Conservation (phyloP, 2,329 filamentous ascomycete species). For the Zasmidium cellare region DNA sequence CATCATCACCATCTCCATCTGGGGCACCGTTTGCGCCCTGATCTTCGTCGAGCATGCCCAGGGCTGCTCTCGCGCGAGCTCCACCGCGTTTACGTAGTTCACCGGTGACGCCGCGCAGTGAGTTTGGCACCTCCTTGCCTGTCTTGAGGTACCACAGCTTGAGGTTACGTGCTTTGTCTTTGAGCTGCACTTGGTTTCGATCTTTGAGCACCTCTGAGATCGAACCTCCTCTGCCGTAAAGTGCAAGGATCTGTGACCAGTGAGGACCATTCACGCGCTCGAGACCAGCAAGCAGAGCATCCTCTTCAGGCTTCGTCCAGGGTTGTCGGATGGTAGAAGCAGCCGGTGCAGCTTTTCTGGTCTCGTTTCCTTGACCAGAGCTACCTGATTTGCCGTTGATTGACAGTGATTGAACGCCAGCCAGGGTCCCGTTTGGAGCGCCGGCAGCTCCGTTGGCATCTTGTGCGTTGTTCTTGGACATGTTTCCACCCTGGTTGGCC, state of each 20-base stretch:
- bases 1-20: constrained; percentile 9
- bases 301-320: constrained; percentile 87
- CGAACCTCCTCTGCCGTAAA: constrained; percentile 78
- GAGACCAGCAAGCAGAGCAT: constrained; percentile 82
- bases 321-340: constrained; percentile 57
- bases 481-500: constrained; percentile 10
- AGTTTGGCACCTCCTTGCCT: constrained; percentile 85
- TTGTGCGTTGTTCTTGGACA: constrained; percentile 5
- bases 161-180: constrained; percentile 86
- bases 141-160: constrained; percentile 92
- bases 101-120: constrained; percentile 82
- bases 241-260: constrained; percentile 85
- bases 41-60: constrained; percentile 25
- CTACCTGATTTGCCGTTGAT: constrained; percentile 5
- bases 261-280: constrained; percentile 88
- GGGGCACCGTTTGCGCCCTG: neutral
- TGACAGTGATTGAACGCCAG: constrained; percentile 5
- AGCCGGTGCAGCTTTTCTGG: constrained; percentile 19
- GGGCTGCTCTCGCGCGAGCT: constrained; percentile 34
- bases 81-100: constrained; percentile 73
- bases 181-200: constrained; percentile 85
- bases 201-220: constrained; percentile 83
- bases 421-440: constrained; percentile 2
- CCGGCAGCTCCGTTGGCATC: constrained; percentile 6
- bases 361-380: constrained; percentile 2